Conservation (phyloP, 2,329 filamentous ascomycete genomes). For the Neocucurbitaria cava region DNA sequence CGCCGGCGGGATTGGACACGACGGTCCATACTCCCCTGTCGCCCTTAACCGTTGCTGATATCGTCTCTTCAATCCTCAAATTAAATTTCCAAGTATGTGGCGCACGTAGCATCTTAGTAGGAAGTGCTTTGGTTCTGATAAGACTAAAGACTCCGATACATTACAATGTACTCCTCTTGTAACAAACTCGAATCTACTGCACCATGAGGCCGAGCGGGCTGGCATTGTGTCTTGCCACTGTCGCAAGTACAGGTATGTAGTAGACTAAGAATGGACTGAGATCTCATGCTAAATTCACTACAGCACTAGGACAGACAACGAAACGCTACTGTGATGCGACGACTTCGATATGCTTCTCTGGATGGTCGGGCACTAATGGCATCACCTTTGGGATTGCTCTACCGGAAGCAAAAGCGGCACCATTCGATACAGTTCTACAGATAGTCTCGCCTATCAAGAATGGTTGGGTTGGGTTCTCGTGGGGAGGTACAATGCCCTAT, state of each 20-base stretch:
- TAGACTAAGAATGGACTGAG: neutral
- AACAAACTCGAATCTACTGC: neutral
- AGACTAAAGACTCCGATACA: constrained; percentile 7
- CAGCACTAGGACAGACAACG: constrained; percentile 25
- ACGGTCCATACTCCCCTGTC: constrained; percentile 23
- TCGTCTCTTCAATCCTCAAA: constrained; percentile 15
- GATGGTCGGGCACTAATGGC: constrained; percentile 49
- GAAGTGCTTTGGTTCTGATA: constrained; percentile 12
- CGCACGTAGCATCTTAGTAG: constrained; percentile 9
- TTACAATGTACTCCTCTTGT: constrained; percentile 4
- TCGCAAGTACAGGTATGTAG: constrained; percentile 22
- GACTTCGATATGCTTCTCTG: constrained; percentile 52
- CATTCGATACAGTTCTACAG: constrained; percentile 55
- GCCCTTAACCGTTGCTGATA: constrained; percentile 16
- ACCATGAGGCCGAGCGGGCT: constrained; percentile 21
- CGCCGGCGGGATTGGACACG: constrained; percentile 23
- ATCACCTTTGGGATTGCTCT: constrained; percentile 45
- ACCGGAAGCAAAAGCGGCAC: constrained; percentile 36
- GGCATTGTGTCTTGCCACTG: constrained; percentile 6
- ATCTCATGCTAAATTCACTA: neutral
- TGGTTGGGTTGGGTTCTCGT: constrained; percentile 59
- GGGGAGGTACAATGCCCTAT: constrained; percentile 60
- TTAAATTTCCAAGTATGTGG: constrained; percentile 20
- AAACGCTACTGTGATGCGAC: constrained; percentile 32
- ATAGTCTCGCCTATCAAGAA: constrained; percentile 53